Evolutionary conservation across 768 basidiomycete species (phyloP).

Genomic region (Hericium alpestre): DNA sequence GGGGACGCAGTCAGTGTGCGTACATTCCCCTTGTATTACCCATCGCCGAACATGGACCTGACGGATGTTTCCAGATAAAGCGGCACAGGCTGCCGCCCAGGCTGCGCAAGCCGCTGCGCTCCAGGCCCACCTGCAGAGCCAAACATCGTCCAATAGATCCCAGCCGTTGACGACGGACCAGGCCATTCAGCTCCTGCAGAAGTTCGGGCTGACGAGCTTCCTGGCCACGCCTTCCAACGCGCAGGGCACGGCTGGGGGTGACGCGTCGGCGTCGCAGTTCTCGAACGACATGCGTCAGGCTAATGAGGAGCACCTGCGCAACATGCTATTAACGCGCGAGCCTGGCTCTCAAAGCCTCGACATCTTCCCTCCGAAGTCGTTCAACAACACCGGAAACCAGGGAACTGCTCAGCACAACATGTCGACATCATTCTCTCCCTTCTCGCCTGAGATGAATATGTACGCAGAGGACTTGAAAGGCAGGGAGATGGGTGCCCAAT

Average conservation of each 20-base stretch:
- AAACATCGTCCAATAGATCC: slow-evolving; percentile 9
- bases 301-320: slow-evolving; percentile 8
- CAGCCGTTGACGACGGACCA: slow-evolving; percentile 45
- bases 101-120: slow-evolving; percentile 58
- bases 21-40: slow-evolving; percentile 5
- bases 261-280: slow-evolving; percentile 6
- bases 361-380: slow-evolving; percentile 8
- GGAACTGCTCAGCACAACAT: slow-evolving; percentile 7
- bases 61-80: slow-evolving; percentile 51
- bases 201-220: slow-evolving; percentile 35
- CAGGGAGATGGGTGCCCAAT: slow-evolving; percentile 16
- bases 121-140: slow-evolving; percentile 33
- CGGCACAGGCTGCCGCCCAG: slow-evolving; percentile 82
- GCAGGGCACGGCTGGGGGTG: slow-evolving; percentile 7
- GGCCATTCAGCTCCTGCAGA: slow-evolving; percentile 50
- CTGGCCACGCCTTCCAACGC: slow-evolving; percentile 13
- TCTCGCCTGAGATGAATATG: slow-evolving; percentile 65
- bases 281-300: background rate
- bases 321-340: slow-evolving; percentile 7
- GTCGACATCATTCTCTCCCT: slow-evolving; percentile 50
- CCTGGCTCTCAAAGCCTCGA: slow-evolving; percentile 4
- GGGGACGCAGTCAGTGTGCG: slow-evolving; percentile 89
- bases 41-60: background rate
- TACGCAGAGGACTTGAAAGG: slow-evolving; percentile 25
- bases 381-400: background rate